phyloP scores from a whole-genome alignment of 73 alveolate species.

The Uronychia setigera region DNA sequence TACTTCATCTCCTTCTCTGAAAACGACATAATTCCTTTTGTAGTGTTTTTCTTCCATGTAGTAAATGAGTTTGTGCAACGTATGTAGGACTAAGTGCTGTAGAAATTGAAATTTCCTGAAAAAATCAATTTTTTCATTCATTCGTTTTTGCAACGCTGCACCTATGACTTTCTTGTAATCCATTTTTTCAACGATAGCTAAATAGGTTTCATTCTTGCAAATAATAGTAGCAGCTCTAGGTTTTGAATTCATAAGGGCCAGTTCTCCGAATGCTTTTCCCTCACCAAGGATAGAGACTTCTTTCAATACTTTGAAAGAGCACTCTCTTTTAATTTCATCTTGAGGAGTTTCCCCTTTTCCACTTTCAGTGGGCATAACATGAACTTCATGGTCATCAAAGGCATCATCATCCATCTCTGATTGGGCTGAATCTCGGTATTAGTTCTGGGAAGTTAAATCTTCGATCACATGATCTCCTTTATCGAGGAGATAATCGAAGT shows the following conservation, averaged over 20 bases:
- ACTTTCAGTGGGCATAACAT: neutral
- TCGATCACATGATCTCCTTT: constrained; percentile 23
- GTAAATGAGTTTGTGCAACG: constrained; percentile 12
- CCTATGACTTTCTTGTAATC: constrained; percentile 63
- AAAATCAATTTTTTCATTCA: constrained; percentile 45
- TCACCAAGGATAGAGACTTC: constrained; percentile 33
- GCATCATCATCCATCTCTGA: too few relatives aligned
- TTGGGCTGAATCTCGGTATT: neutral
- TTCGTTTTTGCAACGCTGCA: constrained; percentile 26
- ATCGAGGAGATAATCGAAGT: neutral
- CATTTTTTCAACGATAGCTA: constrained; percentile 42
- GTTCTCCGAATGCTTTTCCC: constrained; percentile 65
- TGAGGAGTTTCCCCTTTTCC: too few relatives aligned
- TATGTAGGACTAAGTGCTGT: constrained; percentile 12
- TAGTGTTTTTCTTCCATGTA: constrained; percentile 21
- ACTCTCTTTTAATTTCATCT: neutral
- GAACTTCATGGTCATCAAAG: neutral
- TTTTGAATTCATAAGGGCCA: constrained; percentile 57
- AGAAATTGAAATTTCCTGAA: constrained; percentile 29
- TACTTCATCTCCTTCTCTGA: constrained; percentile 8
- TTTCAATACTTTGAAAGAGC: constrained; percentile 13
- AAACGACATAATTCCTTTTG: constrained; percentile 24
- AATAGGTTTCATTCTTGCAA: constrained; percentile 28
- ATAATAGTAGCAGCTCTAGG: constrained; percentile 63
- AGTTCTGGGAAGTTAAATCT: constrained; percentile 4